Evolutionary conservation across 108 stramenopile genomes (phyloP).

Genomic region (Nitzschia inconspicua): DNA sequence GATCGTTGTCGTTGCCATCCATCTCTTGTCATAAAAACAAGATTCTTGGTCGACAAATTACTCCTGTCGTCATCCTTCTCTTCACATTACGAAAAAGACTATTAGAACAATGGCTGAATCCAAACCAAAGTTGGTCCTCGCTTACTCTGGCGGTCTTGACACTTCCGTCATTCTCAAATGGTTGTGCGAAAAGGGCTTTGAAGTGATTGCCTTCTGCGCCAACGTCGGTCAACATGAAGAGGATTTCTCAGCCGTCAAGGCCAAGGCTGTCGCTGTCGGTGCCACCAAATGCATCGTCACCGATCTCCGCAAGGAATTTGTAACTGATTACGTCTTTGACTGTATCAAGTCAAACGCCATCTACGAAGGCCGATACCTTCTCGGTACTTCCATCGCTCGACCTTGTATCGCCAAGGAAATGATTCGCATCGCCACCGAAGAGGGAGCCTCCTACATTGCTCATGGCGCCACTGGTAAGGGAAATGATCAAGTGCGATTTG

Average conservation of each 20-base stretch:
- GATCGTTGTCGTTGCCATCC: no score
- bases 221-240: constrained; percentile 92
- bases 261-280: constrained; percentile 83
- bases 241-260: constrained; percentile 83
- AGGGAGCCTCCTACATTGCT: constrained; percentile 88
- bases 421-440: constrained; percentile 94
- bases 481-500: constrained; percentile 99
- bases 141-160: constrained; percentile 97
- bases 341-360: constrained; percentile 94
- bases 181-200: constrained; percentile 97
- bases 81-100: background rate
- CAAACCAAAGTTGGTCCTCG: constrained; percentile 91
- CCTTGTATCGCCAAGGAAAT: constrained; percentile 99
- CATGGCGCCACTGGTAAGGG: constrained; percentile 99
- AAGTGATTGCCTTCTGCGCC: constrained; percentile 96
- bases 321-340: constrained; percentile 94
- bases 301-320: constrained; percentile 95
- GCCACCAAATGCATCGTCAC: constrained; percentile 88
- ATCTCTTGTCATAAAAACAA: background rate
- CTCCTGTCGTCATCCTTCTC: background rate
- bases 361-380: constrained; percentile 91
- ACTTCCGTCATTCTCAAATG: constrained; percentile 98
- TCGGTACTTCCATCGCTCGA: constrained; percentile 96
- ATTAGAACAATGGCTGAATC: constrained; percentile 34
- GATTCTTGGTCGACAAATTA: background rate